A percentile compares a stretch with the other conserved stretches of the same genome.
Conservation (phyloP, 169 alveolate genomes). For the Hammondia hammondi region DNA sequence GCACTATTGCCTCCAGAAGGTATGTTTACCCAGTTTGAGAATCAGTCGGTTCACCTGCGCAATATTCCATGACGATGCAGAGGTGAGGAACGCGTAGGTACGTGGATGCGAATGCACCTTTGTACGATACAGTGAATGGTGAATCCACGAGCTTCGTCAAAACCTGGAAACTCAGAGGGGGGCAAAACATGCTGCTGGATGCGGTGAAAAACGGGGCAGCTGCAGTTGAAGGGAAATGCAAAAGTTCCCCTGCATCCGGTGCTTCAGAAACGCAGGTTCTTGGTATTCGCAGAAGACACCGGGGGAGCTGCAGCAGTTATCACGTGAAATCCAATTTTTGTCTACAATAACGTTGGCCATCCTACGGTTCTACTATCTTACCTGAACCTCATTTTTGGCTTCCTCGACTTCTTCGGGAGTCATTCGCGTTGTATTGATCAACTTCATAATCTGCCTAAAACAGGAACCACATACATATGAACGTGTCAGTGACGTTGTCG, state of each 20-base stretch:
- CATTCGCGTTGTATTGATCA: constrained; percentile 65
- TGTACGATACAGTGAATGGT: constrained; percentile 63
- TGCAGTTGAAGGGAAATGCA: background rate
- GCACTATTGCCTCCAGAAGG: too few species aligned
- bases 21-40: too few species aligned
- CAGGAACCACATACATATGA: background rate
- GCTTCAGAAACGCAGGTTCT: background rate
- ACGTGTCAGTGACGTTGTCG: background rate
- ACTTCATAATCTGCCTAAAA: constrained; percentile 60
- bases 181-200: background rate
- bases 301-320: background rate
- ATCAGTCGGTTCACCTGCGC: constrained; percentile 81
- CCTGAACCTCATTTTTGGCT: constrained; percentile 64
- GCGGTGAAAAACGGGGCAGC: background rate
- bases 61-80: constrained; percentile 92
- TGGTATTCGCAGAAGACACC: background rate
- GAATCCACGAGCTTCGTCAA: constrained; percentile 62
- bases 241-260: background rate
- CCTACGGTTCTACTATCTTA: background rate
- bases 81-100: constrained; percentile 71
- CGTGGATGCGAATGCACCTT: constrained; percentile 57
- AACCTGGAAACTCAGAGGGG: constrained; percentile 22
- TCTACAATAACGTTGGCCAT: background rate
- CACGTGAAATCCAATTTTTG: background rate
- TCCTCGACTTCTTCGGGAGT: constrained; percentile 62